Evolutionary conservation across 2,329 filamentous ascomycete species (phyloP), one percentile per base, ranked within the genome.

Genomic region (Cadophora sp.): DNA sequence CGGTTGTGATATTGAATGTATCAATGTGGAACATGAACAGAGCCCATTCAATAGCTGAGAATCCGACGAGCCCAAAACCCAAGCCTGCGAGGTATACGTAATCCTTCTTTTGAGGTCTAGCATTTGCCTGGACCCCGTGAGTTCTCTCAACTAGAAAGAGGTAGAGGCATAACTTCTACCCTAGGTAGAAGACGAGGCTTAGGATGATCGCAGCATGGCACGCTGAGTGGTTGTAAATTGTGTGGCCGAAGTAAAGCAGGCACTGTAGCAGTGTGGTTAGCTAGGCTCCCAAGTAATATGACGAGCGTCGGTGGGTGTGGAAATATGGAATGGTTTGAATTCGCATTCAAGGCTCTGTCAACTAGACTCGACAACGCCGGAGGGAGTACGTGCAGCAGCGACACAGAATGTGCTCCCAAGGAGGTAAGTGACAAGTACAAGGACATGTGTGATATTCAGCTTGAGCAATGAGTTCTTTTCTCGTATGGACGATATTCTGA

Each of bases 61-160:
- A 43, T 3, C 64, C 51, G 51, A 59, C 31, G 51, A 59, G 26
- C 0, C 67, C 31, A 14, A 63, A 50, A 24, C 11, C 14, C n/a
- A 69, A 24, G 11, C 68, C 61, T 12, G 56, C 27, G 26, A 69
- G 31, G 53, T 67, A 69, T 12, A 65, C 11, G n/a, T 34, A 34
- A 37, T 67, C 64, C 31, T 55, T 31, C 1, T 19, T 51, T 27
- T 64, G 37, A 48, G 56, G 50, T n/a, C 29, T 31, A 3, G 40
- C 40, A 4, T 64, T 60, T 19, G 62, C 58, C n/a, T 66, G 43
- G 5, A 66, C 67, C 8, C 16, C 48, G 29, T 65, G 61, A 7
- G 66, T 62, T 26, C 66, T 63, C n/a, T 68, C 66, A 11, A 68
- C 60, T 26, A 68, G 48, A 40, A 68, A 70, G 16, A 68, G 29